Evolutionary conservation across 192 early-diverging fungal genomes (phyloP).

Genomic region (Gonapodya sp.): DNA sequence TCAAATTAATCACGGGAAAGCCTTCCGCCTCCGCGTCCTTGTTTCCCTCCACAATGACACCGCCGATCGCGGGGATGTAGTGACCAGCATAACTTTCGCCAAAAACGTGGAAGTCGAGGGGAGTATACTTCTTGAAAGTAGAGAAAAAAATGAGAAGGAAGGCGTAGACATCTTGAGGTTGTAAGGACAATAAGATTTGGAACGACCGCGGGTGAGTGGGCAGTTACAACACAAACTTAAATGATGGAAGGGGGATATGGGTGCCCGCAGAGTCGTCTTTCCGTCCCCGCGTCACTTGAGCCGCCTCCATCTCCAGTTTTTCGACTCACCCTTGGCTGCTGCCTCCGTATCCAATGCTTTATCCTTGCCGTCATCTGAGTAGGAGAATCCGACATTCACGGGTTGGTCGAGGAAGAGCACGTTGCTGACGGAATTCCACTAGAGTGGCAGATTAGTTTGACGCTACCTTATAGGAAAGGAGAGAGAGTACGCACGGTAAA

Average conservation of each 20-base stretch:
- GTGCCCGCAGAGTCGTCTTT: background rate
- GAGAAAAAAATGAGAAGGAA: conserved; percentile 89
- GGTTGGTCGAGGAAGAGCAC: conserved; percentile 73
- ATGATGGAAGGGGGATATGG: background rate
- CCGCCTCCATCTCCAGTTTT: too few relatives aligned
- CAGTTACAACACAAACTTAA: too few relatives aligned
- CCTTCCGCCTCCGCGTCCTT: conserved; percentile 39
- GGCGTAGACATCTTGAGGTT: conserved; percentile 61
- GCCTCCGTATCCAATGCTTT: conserved; percentile 65
- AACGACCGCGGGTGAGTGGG: too few relatives aligned
- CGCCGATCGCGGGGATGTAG: conserved; percentile 85
- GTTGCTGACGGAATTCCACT: conserved; percentile 20
- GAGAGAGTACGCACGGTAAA: background rate
- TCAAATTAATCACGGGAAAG: conserved; percentile 52
- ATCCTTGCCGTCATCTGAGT: conserved; percentile 47
- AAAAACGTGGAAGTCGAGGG: conserved; percentile 73
- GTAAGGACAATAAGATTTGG: background rate
- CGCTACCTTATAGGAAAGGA: background rate
- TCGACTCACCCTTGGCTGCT: conserved; percentile 30
- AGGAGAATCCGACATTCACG: conserved; percentile 81
- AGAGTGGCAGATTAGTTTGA: background rate
- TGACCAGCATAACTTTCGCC: conserved; percentile 87
- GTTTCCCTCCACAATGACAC: conserved; percentile 71
- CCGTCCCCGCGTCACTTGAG: too few relatives aligned
- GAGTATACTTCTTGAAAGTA: conserved; percentile 71